Percentiles rank a stretch among this genome's conserved stretches.
Evolutionary conservation across 2,329 filamentous ascomycete species (phyloP).

Genomic region (Pyrenochaeta sp.): DNA sequence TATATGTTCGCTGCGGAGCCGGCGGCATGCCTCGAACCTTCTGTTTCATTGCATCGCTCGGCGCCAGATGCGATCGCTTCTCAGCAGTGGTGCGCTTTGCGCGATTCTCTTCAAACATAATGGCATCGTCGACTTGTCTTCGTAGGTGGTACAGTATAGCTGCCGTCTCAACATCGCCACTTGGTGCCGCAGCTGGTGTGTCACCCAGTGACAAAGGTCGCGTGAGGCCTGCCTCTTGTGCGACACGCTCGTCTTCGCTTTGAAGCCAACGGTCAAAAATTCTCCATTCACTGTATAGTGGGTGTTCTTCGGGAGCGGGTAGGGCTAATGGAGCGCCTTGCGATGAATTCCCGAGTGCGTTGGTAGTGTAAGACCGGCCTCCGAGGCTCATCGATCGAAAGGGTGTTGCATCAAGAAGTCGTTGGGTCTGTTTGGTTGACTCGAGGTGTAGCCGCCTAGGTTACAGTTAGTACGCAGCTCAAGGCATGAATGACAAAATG

Average conservation of each 20-base stretch:
- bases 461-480: slow-evolving; percentile 12
- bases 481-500: background rate
- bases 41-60: slow-evolving; percentile 39
- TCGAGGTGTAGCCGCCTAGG: slow-evolving; percentile 40
- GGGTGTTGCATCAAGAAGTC: slow-evolving; percentile 30
- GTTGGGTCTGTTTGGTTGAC: slow-evolving; percentile 32
- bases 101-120: slow-evolving; percentile 42
- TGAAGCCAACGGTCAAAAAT: slow-evolving; percentile 41
- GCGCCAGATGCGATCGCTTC: slow-evolving; percentile 35
- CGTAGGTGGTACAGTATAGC: slow-evolving; percentile 38
- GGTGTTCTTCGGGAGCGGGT: slow-evolving; percentile 38
- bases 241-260: slow-evolving; percentile 38
- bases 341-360: slow-evolving; percentile 26
- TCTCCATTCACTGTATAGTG: slow-evolving; percentile 41
- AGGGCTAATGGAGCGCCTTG: slow-evolving; percentile 27
- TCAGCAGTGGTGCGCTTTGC: slow-evolving; percentile 36
- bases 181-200: slow-evolving; percentile 22
- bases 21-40: slow-evolving; percentile 36
- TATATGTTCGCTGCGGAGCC: slow-evolving; percentile 36
- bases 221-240: slow-evolving; percentile 23
- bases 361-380: slow-evolving; percentile 34
- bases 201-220: slow-evolving; percentile 33
- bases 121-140: slow-evolving; percentile 41
- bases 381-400: slow-evolving; percentile 38
- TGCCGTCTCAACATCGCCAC: slow-evolving; percentile 35